Percentiles rank a stretch among this genome's conserved stretches.
Conservation (phyloP, 768 basidiomycete species). For the Arthromyces matolae region DNA sequence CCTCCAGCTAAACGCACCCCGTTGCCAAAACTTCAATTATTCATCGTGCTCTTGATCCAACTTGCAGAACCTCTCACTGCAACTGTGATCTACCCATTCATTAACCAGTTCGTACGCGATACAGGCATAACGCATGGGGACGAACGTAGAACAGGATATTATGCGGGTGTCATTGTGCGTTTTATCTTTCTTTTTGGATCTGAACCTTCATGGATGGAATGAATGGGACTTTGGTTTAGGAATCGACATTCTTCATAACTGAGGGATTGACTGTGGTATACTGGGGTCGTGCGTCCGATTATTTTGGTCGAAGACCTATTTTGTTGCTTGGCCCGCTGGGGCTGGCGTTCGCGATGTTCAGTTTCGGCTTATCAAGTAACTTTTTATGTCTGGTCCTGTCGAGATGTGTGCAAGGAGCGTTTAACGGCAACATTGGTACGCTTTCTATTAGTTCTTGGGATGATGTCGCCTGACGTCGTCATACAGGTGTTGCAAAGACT, state of each 20-base stretch:
- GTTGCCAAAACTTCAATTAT: constrained; percentile 37
- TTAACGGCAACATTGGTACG: constrained; percentile 40
- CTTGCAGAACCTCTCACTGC: constrained; percentile 42
- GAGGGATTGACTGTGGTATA: constrained; percentile 28
- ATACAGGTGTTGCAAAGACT: constrained; percentile 17
- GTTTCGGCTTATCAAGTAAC: constrained; percentile 32
- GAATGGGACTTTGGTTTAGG: constrained; percentile 16
- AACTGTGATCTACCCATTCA: constrained; percentile 44
- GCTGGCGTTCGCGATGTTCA: constrained; percentile 26
- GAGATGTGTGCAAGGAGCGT: constrained; percentile 21
- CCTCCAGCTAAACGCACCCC: constrained; percentile 25
- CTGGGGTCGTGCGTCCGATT: constrained; percentile 34
- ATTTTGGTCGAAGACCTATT: constrained; percentile 30
- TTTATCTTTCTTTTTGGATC: too few species aligned
- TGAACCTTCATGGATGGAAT: too few species aligned
- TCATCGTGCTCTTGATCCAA: constrained; percentile 37
- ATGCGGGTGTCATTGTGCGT: constrained; percentile 42
- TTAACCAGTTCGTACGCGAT: constrained; percentile 42
- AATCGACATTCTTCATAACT: constrained; percentile 33
- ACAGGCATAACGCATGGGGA: constrained; percentile 42
- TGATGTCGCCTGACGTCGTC: background rate
- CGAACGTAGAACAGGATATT: constrained; percentile 44
- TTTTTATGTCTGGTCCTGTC: constrained; percentile 14
- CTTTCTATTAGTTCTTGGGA: background rate
- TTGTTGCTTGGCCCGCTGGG: constrained; percentile 32